Evolutionary conservation across 106 monocot genomes (phyloP).

Genomic region (Xerophyta viscosa): DNA sequence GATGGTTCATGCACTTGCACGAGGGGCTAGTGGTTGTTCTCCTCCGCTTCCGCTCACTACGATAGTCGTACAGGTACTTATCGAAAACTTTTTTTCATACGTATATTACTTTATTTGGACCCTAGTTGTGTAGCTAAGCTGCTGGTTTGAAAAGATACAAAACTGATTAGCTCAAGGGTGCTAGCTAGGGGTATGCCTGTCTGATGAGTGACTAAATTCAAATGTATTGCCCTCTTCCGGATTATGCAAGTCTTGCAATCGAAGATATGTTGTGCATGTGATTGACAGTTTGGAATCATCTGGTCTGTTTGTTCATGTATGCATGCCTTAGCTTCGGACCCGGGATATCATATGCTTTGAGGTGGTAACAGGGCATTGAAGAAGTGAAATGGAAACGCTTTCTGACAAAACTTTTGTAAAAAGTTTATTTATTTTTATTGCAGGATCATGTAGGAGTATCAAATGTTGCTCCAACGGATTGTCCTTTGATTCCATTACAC

Average conservation of each 20-base stretch:
- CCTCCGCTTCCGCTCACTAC: conserved; percentile 77
- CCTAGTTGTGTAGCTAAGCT: background rate
- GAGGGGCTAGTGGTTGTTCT: conserved; percentile 54
- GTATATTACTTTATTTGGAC: background rate
- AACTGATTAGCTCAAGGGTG: too few relatives aligned
- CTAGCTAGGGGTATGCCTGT: too few relatives aligned
- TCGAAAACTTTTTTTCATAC: background rate
- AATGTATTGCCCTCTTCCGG: too few relatives aligned
- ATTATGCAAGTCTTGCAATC: too few relatives aligned
- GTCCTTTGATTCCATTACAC: conserved; percentile 58
- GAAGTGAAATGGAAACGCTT: too few relatives aligned
- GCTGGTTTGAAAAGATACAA: background rate
- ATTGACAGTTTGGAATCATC: too few relatives aligned
- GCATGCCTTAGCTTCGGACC: too few relatives aligned
- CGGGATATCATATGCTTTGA: too few relatives aligned
- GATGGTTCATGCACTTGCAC: conserved; percentile 40
- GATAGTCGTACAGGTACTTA: conserved; percentile 72
- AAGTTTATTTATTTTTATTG: background rate
- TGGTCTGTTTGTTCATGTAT: too few relatives aligned
- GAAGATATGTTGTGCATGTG: too few relatives aligned
- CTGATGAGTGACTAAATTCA: too few relatives aligned
- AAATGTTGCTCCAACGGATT: conserved; percentile 86
- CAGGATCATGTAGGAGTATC: conserved; percentile 97
- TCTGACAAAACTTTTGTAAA: background rate
- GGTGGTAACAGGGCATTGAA: too few relatives aligned